Evolutionary conservation across 2,329 filamentous ascomycete species (phyloP).

Genomic region (Colletotrichum siamense): DNA sequence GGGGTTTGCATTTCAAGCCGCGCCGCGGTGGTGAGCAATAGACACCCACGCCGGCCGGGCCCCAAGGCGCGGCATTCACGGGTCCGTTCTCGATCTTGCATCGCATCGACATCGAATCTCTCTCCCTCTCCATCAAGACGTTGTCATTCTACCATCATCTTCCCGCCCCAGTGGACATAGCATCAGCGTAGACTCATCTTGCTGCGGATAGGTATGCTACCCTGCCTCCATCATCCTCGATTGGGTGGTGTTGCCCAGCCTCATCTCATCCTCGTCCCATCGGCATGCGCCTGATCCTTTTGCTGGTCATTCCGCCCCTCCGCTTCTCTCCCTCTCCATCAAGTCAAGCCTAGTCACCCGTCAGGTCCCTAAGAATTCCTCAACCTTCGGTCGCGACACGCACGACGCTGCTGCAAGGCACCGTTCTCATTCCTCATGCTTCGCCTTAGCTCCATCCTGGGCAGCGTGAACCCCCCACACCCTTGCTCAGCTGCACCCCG

Average conservation of each 20-base stretch:
- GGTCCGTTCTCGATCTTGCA: not conserved
- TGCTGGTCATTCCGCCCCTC: not conserved
- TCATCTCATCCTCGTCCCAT: not conserved
- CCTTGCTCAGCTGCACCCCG: not conserved
- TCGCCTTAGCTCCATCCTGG: not conserved
- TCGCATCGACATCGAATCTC: not conserved
- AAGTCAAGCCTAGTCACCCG: not conserved
- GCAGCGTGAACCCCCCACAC: not conserved
- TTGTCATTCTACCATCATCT: too few species aligned
- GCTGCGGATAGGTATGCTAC: slow-evolving; percentile 12
- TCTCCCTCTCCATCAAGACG: too few species aligned
- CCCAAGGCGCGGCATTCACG: not conserved
- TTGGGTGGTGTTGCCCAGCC: not conserved
- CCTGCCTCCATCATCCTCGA: not conserved
- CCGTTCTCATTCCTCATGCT: not conserved
- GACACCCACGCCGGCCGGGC: not conserved
- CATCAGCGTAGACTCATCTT: not conserved
- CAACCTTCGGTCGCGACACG: not conserved
- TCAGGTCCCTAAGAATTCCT: not conserved
- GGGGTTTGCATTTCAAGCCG: not conserved
- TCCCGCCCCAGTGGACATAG: not conserved
- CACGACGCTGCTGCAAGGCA: not conserved
- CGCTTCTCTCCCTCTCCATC: not conserved
- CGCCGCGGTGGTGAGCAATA: not conserved
- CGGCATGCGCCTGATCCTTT: slow-evolving; percentile 10